Conservation (phyloP, 2,329 filamentous ascomycete genomes). For the Talaromyces amestolkiae region DNA sequence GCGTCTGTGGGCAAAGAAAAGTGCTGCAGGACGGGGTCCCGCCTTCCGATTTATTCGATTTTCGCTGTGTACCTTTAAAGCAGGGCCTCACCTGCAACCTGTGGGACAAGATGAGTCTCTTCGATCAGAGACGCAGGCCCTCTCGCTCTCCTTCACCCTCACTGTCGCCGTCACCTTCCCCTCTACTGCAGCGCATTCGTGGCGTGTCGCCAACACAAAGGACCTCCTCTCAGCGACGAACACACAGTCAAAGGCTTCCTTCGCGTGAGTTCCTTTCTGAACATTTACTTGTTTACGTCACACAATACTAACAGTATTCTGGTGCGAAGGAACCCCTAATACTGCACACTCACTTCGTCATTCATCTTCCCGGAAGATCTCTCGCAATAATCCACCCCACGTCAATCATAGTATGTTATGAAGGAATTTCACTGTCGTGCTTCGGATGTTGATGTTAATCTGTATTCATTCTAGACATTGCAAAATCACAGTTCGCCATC, state of each 20-base stretch:
- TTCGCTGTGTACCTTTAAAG: constrained; percentile 5
- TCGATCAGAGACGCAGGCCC: constrained; percentile 15
- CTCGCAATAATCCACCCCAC: constrained; percentile 19
- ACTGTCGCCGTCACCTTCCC: neutral
- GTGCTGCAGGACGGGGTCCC: constrained; percentile 14
- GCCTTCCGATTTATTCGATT: constrained; percentile 10
- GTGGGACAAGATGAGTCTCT: constrained; percentile 14
- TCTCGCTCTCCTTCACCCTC: constrained; percentile 17
- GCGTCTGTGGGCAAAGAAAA: neutral
- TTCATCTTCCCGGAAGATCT: constrained; percentile 17
- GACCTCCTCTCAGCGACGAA: constrained; percentile 10
- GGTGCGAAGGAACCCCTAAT: neutral
- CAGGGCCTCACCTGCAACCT: neutral
- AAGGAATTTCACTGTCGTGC: neutral
- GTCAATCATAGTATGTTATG: constrained; percentile 18
- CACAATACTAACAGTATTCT: neutral
- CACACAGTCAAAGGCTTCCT: constrained; percentile 6
- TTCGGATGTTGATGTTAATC: neutral
- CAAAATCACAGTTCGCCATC: constrained; percentile 18
- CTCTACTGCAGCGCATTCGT: constrained; percentile 17
- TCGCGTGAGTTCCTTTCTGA: constrained; percentile 10
- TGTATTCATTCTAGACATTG: constrained; percentile 9
- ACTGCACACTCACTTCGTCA: constrained; percentile 8
- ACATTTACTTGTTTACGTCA: neutral
- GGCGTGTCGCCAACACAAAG: constrained; percentile 18